Evolutionary conservation across 1,139 yeast species (phyloP).

Genomic region (Yamadazyma taylorii): DNA sequence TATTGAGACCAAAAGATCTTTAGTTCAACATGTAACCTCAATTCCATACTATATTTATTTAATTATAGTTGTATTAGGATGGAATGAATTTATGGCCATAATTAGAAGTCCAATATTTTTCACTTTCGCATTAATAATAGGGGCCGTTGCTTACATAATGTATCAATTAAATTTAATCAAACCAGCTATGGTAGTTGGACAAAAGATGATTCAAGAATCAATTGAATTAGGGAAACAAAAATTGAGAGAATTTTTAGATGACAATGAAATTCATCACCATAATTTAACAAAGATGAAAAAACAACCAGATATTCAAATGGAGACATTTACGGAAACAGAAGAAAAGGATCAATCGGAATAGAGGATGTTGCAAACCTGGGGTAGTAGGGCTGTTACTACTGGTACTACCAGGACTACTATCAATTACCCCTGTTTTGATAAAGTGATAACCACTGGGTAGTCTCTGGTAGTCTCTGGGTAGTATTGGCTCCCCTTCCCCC

Average conservation of each 20-base stretch:
- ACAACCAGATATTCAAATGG: background rate
- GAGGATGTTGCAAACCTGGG: no score
- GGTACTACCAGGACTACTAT: no score
- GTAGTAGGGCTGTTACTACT: no score
- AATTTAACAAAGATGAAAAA: constrained; percentile 23
- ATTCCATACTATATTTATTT: constrained; percentile 83
- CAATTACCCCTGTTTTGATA: no score
- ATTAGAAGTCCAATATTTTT: constrained; percentile 80
- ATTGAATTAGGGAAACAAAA: constrained; percentile 57
- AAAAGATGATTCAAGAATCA: constrained; percentile 59
- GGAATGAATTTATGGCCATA: constrained; percentile 94
- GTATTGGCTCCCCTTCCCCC: no score
- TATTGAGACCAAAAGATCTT: constrained; percentile 80
- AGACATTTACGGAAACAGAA: background rate
- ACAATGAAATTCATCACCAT: constrained; percentile 25
- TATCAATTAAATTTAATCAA: constrained; percentile 73
- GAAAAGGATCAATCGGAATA: no score
- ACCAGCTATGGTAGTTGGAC: constrained; percentile 64
- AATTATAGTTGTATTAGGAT: constrained; percentile 74
- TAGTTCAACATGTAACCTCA: constrained; percentile 66
- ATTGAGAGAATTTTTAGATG: constrained; percentile 51
- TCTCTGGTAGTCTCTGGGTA: no score
- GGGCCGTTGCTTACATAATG: constrained; percentile 65
- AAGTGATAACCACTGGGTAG: no score
- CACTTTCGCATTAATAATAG: constrained; percentile 53